phyloP scores from a whole-genome alignment of 805 yeast species.

The Naumovozyma dairenensis region DNA sequence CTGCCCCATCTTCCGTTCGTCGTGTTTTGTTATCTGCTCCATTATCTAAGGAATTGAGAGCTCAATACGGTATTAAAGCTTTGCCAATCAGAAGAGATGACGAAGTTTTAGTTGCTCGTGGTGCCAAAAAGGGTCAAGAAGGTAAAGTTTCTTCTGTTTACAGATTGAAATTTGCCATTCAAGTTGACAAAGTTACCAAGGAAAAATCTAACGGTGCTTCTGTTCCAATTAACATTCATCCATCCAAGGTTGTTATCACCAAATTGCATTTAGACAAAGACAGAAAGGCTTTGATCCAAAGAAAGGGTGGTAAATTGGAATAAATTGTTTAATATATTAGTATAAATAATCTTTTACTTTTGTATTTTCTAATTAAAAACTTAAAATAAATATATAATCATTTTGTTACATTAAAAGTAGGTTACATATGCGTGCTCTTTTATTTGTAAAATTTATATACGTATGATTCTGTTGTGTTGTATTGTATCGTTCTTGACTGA shows the following conservation, averaged over 20 bases:
- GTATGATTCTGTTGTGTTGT: too few species aligned
- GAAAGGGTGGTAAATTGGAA: constrained; percentile 97
- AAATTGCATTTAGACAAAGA: constrained; percentile 96
- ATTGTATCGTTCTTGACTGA: too few species aligned
- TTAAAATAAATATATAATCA: too few species aligned
- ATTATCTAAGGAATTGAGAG: constrained; percentile 96
- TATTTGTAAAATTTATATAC: too few species aligned
- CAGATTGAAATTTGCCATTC: constrained; percentile 96
- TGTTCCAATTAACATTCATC: constrained; percentile 93
- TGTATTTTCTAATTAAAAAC: too few species aligned
- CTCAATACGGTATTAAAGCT: constrained; percentile 90
- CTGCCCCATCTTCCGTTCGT: constrained; percentile 92
- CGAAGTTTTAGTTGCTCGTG: constrained; percentile 92
- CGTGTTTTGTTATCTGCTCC: constrained; percentile 96
- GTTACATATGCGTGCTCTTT: too few species aligned
- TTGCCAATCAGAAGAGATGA: constrained; percentile 98
- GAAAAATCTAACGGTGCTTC: constrained; percentile 98
- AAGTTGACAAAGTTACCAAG: constrained; percentile 93
- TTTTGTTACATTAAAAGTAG: too few species aligned
- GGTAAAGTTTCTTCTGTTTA: constrained; percentile 95
- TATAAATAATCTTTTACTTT: too few species aligned
- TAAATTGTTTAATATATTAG: constrained; percentile 37
- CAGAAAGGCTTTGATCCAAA: constrained; percentile 93
- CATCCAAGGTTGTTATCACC: constrained; percentile 98
- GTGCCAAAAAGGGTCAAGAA: constrained; percentile 98